Evolutionary conservation across 2,329 filamentous ascomycete genomes (phyloP).

Genomic region (Sclerotinia glacialis): DNA sequence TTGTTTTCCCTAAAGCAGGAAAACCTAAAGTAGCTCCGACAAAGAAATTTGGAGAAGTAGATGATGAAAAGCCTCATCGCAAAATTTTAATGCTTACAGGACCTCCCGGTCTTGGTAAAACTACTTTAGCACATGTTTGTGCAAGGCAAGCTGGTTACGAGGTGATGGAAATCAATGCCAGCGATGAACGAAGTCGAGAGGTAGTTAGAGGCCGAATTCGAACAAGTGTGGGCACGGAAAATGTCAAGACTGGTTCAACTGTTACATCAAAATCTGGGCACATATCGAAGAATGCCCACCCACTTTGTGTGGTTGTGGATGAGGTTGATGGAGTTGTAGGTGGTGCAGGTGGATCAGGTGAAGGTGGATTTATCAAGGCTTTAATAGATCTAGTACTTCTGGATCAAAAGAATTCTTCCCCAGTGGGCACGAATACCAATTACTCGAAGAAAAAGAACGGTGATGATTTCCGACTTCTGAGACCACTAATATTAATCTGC

Average conservation of each 20-base stretch:
- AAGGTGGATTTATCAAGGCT: slow-evolving; percentile 93
- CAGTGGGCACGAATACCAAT: slow-evolving; percentile 39
- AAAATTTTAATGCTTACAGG: slow-evolving; percentile 91
- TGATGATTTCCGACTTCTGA: slow-evolving; percentile 81
- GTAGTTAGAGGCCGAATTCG: slow-evolving; percentile 89
- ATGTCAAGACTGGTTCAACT: slow-evolving; percentile 69
- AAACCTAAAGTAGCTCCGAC: slow-evolving; percentile 53
- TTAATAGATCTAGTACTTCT: slow-evolving; percentile 83
- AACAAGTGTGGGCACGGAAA: slow-evolving; percentile 91
- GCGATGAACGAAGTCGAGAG: slow-evolving; percentile 84
- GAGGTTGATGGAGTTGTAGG: slow-evolving; percentile 93
- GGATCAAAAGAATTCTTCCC: slow-evolving; percentile 73
- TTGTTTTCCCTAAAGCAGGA: slow-evolving; percentile 75
- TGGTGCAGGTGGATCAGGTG: slow-evolving; percentile 72
- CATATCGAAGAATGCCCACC: slow-evolving; percentile 71
- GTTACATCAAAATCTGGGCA: slow-evolving; percentile 53
- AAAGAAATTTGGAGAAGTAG: slow-evolving; percentile 46
- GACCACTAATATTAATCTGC: slow-evolving; percentile 90
- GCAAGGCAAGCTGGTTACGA: slow-evolving; percentile 95
- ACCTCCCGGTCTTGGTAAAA: slow-evolving; percentile 91
- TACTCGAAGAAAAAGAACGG: slow-evolving; percentile 60
- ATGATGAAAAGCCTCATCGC: slow-evolving; percentile 73
- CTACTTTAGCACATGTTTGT: slow-evolving; percentile 92
- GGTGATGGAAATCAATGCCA: slow-evolving; percentile 95
- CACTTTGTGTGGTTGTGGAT: slow-evolving; percentile 91